Evolutionary conservation across 2,329 filamentous ascomycete genomes (phyloP).

Genomic region (Clarireedia monteithiana): DNA sequence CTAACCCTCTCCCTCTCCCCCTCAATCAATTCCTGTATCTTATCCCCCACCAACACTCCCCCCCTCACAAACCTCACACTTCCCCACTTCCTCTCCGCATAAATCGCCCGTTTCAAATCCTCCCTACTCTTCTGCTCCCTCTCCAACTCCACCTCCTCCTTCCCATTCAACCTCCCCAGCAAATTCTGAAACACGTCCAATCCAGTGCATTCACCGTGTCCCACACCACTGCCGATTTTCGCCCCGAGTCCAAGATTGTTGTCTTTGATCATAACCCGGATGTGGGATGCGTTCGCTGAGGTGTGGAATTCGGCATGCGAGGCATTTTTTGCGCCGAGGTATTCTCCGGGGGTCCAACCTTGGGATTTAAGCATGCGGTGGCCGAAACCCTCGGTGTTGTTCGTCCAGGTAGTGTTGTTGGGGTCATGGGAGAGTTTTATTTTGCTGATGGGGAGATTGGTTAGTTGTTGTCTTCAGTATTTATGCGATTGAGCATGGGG

Average conservation of each 20-base stretch:
- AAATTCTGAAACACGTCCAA: constrained; percentile 81
- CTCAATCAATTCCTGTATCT: constrained; percentile 41
- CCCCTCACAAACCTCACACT: constrained; percentile 80
- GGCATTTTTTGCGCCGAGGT: constrained; percentile 70
- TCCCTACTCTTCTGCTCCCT: constrained; percentile 61
- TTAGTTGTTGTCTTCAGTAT: constrained; percentile 6
- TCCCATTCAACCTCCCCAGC: constrained; percentile 83
- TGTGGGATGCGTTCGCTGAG: constrained; percentile 74
- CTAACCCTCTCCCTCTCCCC: constrained; percentile 29
- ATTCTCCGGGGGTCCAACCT: constrained; percentile 83
- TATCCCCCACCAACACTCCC: constrained; percentile 58
- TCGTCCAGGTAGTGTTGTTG: constrained; percentile 91
- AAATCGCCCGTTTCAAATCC: constrained; percentile 64
- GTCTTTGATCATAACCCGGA: constrained; percentile 79
- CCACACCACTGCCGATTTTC: constrained; percentile 58
- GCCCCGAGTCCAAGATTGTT: constrained; percentile 88
- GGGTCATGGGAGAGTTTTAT: constrained; percentile 79
- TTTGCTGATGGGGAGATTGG: constrained; percentile 38
- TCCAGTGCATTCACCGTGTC: constrained; percentile 68
- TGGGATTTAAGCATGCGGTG: constrained; percentile 83
- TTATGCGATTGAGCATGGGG: neutral
- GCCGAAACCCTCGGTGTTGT: constrained; percentile 74
- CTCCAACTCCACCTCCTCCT: constrained; percentile 63
- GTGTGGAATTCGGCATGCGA: constrained; percentile 70
- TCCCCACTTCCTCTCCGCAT: constrained; percentile 69